Base-by-base conservation (phyloP, 768 basidiomycete species). In the Paxillus involutus region DNA sequence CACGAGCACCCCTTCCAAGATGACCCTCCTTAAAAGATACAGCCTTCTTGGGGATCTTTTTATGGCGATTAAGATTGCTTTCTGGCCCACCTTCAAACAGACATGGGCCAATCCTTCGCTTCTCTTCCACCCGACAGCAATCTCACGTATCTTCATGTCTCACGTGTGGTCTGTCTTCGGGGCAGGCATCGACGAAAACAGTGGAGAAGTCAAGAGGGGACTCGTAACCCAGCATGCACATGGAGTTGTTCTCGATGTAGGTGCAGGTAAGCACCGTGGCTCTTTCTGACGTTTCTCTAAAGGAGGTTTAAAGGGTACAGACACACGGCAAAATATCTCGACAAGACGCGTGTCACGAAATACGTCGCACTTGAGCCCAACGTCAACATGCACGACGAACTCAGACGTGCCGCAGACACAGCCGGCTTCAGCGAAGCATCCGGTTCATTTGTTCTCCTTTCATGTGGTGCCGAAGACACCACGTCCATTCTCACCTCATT, bases 311-410 rank as follows among this genome's bases (percentile, higher is more conserved):
- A 41, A 88, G 88, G 85, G 0, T 74, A 81, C 52, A 89, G 89
- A 0, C 87, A 88, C 61, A 81, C 79, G 0, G 70, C 78, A 12
- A 74, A 73, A 30, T 90, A 91, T 60, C 77, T 92, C 21, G 78
- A 88, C 52, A 72, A 64, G 30, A 55, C 61, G 2, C 72, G 69
- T 29, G 84, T 90, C 17, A 78, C 80, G 1, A 81, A 75, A 63
- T 90, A 91, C 58, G 72, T 90, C 45, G 89, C 88, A 1, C 65
- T 91, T 6, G 89, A 91, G 61, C 89, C 89, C 6, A 91, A 89
- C 59, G 50, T 57, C 5, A 67, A 72, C 50, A 88, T 89, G 87
- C 86, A 90, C 62, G 52, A 71, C 5, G 63, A 73, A 16, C 79
- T 91, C 36, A 78, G 82, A 24, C 64, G 61, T 2, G 63, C 66